Conservation (phyloP, 1,284 basidiomycete genomes). For the Fomitopsis palustris region DNA sequence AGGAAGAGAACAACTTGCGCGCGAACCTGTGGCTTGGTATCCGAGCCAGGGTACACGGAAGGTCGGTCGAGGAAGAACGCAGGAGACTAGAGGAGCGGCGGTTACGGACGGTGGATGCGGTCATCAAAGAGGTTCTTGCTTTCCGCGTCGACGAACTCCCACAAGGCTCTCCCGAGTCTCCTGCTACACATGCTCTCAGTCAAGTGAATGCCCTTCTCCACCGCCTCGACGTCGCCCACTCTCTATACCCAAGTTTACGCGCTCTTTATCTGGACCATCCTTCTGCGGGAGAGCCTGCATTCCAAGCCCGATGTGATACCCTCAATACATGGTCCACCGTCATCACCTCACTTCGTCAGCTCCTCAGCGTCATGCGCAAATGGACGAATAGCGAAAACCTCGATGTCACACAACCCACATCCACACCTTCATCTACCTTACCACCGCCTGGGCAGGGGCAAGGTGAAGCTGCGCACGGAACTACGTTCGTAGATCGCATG, state of each 20-base stretch:
- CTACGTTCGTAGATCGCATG: slow-evolving; percentile 89
- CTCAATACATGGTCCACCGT: slow-evolving; percentile 89
- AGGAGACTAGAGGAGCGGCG: slow-evolving; percentile 81
- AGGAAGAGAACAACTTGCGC: slow-evolving; percentile 67
- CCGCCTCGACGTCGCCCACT: slow-evolving; percentile 80
- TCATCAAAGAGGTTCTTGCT: slow-evolving; percentile 79
- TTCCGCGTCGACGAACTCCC: slow-evolving; percentile 58
- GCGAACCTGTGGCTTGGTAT: slow-evolving; percentile 87
- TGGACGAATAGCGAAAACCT: slow-evolving; percentile 94
- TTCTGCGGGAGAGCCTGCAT: slow-evolving; percentile 58
- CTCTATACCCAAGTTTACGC: slow-evolving; percentile 83
- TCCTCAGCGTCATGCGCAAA: slow-evolving; percentile 75
- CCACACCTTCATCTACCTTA: slow-evolving; percentile 15
- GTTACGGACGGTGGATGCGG: slow-evolving; percentile 73
- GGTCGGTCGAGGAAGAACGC: slow-evolving; percentile 81
- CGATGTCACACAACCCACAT: slow-evolving; percentile 76
- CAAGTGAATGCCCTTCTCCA: slow-evolving; percentile 75
- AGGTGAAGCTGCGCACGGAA: slow-evolving; percentile 42
- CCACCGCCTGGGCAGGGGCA: slow-evolving; percentile 6
- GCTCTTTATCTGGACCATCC: slow-evolving; percentile 81
- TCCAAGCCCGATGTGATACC: slow-evolving; percentile 80
- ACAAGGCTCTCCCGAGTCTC: slow-evolving; percentile 36
- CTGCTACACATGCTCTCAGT: slow-evolving; percentile 53
- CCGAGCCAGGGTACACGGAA: slow-evolving; percentile 80
- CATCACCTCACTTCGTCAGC: slow-evolving; percentile 72